phyloP scores from a whole-genome alignment of 495 filamentous ascomycete species.

The Penicillium tannophilum region DNA sequence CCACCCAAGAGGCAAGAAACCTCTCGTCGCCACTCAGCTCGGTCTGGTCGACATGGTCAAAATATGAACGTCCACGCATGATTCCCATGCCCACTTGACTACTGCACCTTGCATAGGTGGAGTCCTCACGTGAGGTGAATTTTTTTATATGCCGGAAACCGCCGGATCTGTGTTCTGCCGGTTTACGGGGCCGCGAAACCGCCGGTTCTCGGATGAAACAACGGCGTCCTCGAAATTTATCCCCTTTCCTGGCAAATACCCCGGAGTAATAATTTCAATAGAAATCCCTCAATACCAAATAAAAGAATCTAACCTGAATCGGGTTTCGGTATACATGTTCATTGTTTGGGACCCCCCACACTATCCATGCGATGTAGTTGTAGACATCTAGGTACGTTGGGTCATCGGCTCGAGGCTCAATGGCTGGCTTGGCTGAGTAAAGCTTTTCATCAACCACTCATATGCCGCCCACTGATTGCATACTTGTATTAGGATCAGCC shows the following conservation, averaged over 20 bases:
- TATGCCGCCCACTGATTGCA: conserved; percentile 74
- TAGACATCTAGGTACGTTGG: conserved; percentile 9
- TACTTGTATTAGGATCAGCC: not conserved
- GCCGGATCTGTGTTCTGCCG: conserved; percentile 34
- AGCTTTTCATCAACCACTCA: conserved; percentile 72
- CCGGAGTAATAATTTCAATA: conserved; percentile 32
- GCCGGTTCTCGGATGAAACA: conserved; percentile 36
- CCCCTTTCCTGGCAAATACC: conserved; percentile 33
- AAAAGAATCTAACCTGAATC: conserved; percentile 28
- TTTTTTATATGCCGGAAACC: conserved; percentile 40
- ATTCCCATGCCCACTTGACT: not conserved
- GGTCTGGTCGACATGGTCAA: not conserved
- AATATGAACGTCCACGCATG: not conserved
- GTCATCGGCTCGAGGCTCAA: conserved; percentile 3
- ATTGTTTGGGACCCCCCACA: conserved; percentile 8
- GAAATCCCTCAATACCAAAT: conserved; percentile 39
- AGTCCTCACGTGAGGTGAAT: conserved; percentile 21
- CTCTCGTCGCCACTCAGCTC: conserved; percentile 2
- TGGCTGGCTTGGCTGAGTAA: conserved; percentile 20
- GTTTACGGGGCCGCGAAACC: conserved; percentile 32
- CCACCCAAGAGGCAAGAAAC: conserved; percentile 2
- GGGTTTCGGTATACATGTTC: conserved; percentile 24
- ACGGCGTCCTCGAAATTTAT: conserved; percentile 27
- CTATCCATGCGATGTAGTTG: conserved; percentile 1
- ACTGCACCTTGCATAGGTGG: conserved; percentile 6